phyloP scores from a whole-genome alignment of 495 filamentous ascomycete species.

The Choiromyces venosus region DNA sequence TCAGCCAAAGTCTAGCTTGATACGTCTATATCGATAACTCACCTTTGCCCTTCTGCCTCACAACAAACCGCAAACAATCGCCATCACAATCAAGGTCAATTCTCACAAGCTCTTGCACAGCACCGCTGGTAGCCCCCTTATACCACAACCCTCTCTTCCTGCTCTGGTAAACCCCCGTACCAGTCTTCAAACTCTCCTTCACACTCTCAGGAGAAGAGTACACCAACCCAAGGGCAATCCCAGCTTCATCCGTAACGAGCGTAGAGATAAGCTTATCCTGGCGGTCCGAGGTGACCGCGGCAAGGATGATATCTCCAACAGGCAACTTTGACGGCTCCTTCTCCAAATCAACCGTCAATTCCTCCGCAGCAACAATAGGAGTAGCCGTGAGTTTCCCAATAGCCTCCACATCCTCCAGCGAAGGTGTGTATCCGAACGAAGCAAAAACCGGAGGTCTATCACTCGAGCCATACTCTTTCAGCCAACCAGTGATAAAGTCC shows the following conservation, averaged over 20 bases:
- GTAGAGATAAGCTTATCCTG: constrained; percentile 81
- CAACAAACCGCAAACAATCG: constrained; percentile 83
- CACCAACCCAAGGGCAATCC: constrained; percentile 76
- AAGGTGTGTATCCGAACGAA: constrained; percentile 25
- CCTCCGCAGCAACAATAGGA: constrained; percentile 67
- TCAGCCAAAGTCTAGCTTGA: constrained; percentile 9
- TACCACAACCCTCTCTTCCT: constrained; percentile 93
- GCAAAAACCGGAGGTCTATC: constrained; percentile 47
- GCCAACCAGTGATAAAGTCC: constrained; percentile 45
- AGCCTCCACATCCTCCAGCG: constrained; percentile 46
- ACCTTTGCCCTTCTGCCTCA: constrained; percentile 78
- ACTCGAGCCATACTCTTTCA: constrained; percentile 46
- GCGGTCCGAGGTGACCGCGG: constrained; percentile 68
- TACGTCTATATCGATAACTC: constrained; percentile 12
- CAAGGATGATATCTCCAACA: constrained; percentile 63
- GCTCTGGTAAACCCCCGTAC: constrained; percentile 90
- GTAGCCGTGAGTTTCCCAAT: constrained; percentile 57
- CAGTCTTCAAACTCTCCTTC: constrained; percentile 74
- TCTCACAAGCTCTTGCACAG: constrained; percentile 79
- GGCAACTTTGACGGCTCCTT: constrained; percentile 55
- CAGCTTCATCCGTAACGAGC: constrained; percentile 82
- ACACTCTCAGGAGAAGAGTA: constrained; percentile 92
- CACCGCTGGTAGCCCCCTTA: constrained; percentile 90
- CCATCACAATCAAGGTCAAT: constrained; percentile 86
- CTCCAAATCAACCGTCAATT: constrained; percentile 60